phyloP scores from a whole-genome alignment of 148 eudicot species.

The Polygonum aviculare region DNA sequence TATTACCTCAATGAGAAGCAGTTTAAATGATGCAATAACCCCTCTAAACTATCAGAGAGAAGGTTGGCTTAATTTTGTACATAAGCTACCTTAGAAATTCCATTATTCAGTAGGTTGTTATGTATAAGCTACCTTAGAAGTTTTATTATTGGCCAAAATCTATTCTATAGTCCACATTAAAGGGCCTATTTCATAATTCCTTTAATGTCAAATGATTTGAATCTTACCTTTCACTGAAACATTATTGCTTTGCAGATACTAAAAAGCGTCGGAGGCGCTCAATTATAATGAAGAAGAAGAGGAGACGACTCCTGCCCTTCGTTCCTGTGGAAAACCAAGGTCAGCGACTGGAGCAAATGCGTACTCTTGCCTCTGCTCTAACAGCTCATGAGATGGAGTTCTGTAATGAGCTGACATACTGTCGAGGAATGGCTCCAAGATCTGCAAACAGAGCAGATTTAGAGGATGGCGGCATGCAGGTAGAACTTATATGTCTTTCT shows the following conservation, averaged over 20 bases:
- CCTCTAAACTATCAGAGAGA: background rate
- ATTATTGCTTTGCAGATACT: constrained; percentile 32
- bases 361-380: constrained; percentile 71
- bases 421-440: constrained; percentile 67
- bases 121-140: no score
- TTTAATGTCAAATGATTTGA: background rate
- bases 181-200: background rate
- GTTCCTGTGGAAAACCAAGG: constrained; percentile 52
- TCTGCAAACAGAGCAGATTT: constrained; percentile 66
- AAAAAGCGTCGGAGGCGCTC: constrained; percentile 70
- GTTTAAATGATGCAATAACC: background rate
- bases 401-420: constrained; percentile 67
- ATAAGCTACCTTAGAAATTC: background rate
- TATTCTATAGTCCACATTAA: background rate
- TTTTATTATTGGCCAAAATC: no score
- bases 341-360: constrained; percentile 68
- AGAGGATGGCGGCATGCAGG: constrained; percentile 97
- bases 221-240: background rate
- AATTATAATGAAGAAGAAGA: constrained; percentile 60
- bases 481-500: constrained; percentile 8
- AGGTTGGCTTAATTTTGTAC: background rate
- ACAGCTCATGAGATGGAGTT: constrained; percentile 51
- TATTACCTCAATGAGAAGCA: background rate
- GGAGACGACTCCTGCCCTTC: constrained; percentile 62
- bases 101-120: background rate